These are phyloP conservation scores for Piromyces finnis DNA, from an alignment of 192 early-diverging fungal genomes.

Conservation along the genomic window DNA sequence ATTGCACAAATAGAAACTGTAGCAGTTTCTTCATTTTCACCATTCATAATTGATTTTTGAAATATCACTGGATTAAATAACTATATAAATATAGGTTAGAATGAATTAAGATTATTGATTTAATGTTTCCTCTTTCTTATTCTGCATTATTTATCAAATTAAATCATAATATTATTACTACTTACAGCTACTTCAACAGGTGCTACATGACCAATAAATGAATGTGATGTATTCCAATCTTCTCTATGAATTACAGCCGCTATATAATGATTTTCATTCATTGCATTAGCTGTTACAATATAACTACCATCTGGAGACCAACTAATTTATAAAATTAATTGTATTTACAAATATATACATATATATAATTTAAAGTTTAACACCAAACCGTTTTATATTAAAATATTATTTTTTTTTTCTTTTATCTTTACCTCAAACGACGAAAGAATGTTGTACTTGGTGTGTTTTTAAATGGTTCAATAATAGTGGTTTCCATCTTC, in stretches of 20 bases:
- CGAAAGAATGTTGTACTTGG: constrained; percentile 78
- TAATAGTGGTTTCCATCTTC: constrained; percentile 53
- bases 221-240: constrained; percentile 58
- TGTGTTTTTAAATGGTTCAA: constrained; percentile 53
- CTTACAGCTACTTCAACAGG: constrained; percentile 72
- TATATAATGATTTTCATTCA: constrained; percentile 54
- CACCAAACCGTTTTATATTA: no score
- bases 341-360: no score
- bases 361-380: no score
- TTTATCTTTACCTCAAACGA: constrained; percentile 63
- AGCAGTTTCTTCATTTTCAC: constrained; percentile 6
- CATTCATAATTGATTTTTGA: constrained; percentile 10
- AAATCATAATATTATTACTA: neutral
- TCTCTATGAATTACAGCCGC: constrained; percentile 64
- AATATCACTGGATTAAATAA: constrained; percentile 71
- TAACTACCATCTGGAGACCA: constrained; percentile 96
- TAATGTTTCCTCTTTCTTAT: no score
- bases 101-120: no score
- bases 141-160: no score
- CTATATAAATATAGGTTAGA: neutral
- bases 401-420: no score
- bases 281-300: constrained; percentile 78
- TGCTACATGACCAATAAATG: constrained; percentile 71
- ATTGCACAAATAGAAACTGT: constrained; percentile 56
- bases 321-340: no score